Base-by-base conservation (phyloP, 2,329 filamentous ascomycete species). In the Penicillium sp. region DNA sequence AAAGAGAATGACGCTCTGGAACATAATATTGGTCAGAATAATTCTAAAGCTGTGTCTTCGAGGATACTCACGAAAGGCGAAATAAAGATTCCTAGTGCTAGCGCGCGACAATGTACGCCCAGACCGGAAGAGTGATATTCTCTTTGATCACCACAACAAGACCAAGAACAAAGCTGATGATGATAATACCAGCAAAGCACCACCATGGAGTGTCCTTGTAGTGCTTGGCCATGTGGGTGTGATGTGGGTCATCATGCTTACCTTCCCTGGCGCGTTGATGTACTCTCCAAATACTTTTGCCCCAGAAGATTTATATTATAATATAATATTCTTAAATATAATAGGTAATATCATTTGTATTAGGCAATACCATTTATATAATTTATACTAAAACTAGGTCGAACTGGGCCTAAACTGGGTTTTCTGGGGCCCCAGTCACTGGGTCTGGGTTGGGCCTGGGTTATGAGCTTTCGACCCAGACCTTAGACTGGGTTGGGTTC, bases 1-100 rank as follows among this genome's bases (percentile, higher is more conserved):
- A 55, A 79, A 83, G 0, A 84, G 73, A 1, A 85, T 64, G 0
- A 75, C 79, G 59, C 82, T 84, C 80, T 82, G 19, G 3, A 52
- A 2, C 2, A 21, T 3, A 0, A 42, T 70, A 5, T 41, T 21
- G 21, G 36, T 59, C 19, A 59, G 56, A 23, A n/a, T 13, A 12
- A 4, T 13, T 12, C 17, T 8, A 9, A 35, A 41, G 3, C 7
- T 23, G 7, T 6, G 15, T 31, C 4, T 6, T 7, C 1, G 21
- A 31, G 8, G 12, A 44, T 9, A 67, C 66, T 64, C 56, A 66
- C 65, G 23, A 68, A 65, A 12, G 65, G 64, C 2, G 63, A 39
- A 23, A 69, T 47, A 7, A 61, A 39, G 6, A 57, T 61, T 23
- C 79, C 79, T 0, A 66, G 13, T 6, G 66, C 8, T 23, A 69